Evolutionary conservation across 2,329 filamentous ascomycete species (phyloP).

Genomic region (Pseudogymnoascus pannorum): DNA sequence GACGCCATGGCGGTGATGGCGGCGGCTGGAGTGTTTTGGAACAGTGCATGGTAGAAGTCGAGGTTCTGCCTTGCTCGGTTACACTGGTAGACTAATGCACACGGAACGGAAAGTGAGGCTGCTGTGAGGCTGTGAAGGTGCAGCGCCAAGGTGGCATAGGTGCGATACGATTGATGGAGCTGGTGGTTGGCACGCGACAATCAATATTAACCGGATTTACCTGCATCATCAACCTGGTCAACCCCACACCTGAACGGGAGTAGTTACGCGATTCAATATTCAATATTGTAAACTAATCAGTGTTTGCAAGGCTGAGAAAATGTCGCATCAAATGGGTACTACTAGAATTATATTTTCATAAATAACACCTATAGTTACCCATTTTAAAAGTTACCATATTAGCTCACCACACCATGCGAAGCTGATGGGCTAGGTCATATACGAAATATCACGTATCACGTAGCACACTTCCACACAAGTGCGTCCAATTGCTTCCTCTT

Average conservation of each 20-base stretch:
- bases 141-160: not conserved
- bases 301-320: not conserved
- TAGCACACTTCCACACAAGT: not conserved
- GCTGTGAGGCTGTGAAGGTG: not conserved
- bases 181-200: not conserved
- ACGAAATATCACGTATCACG: not conserved
- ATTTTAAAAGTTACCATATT: not conserved
- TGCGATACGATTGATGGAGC: not conserved
- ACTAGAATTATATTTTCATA: not conserved
- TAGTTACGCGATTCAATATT: not conserved
- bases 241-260: not conserved
- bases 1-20: not conserved
- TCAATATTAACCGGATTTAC: not conserved
- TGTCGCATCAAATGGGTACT: not conserved
- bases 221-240: not conserved
- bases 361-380: not conserved
- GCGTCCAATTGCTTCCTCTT: not conserved
- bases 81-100: not conserved
- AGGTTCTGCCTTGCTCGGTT: not conserved
- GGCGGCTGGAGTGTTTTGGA: not conserved
- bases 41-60: not conserved
- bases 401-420: not conserved
- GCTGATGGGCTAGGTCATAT: not conserved
- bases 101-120: not conserved
- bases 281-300: not conserved